Evolutionary conservation across 2,329 filamentous ascomycete genomes (phyloP).

Genomic region (Cryphonectria nitschkei): DNA sequence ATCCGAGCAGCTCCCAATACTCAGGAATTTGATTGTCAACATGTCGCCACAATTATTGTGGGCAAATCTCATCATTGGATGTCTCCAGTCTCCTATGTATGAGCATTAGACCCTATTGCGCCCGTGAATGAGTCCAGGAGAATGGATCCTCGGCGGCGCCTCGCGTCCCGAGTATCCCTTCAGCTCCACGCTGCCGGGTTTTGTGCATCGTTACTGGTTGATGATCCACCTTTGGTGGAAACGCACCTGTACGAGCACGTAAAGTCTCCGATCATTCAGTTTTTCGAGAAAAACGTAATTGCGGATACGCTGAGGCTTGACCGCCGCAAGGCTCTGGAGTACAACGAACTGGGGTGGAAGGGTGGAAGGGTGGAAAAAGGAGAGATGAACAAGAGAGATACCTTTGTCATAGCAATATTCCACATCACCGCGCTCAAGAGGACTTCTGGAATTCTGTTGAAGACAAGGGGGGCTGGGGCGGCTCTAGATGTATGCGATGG

Average conservation of each 20-base stretch:
- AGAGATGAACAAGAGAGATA: background rate
- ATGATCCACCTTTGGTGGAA: background rate
- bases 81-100: background rate
- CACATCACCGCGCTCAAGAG: background rate
- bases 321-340: background rate
- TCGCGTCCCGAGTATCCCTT: background rate
- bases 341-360: background rate
- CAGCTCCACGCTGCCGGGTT: background rate
- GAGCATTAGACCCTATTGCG: background rate
- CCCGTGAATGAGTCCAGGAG: background rate
- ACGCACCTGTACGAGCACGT: background rate
- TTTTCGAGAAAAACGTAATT: background rate
- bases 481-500: background rate
- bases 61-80: background rate
- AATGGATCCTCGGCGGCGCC: background rate
- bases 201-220: background rate
- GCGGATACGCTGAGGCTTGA: background rate
- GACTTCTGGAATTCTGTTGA: background rate
- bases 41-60: background rate
- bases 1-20: background rate
- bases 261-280: background rate
- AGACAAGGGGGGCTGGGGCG: background rate
- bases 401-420: background rate
- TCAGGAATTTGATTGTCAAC: background rate
- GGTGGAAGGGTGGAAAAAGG: background rate